These are phyloP conservation scores for Casuarina glauca DNA, from an alignment of 306 rosid species.

Conservation along the genomic window DNA sequence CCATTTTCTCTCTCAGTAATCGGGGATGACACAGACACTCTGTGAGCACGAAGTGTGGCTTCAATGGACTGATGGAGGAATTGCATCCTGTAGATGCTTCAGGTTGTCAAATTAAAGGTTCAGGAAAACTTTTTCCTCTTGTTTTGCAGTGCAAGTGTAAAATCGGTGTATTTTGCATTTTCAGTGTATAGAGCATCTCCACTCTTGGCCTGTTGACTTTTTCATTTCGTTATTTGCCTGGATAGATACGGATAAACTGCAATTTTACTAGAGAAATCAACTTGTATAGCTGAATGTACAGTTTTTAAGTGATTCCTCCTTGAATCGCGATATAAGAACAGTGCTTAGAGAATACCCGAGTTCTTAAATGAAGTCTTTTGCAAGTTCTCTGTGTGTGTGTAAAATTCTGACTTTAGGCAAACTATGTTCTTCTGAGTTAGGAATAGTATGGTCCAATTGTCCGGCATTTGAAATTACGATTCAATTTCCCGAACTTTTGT, in stretches of 20 bases:
- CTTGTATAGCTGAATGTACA: conserved; percentile 27
- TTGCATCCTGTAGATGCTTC: background rate
- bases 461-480: too few species aligned
- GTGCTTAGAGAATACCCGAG: too few species aligned
- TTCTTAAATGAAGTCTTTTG: too few species aligned
- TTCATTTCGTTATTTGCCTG: background rate
- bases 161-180: background rate
- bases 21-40: conserved; percentile 42
- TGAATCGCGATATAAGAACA: too few species aligned
- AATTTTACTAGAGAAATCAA: conserved; percentile 6
- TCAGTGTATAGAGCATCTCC: background rate
- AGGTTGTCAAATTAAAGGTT: background rate
- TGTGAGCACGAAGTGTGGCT: conserved; percentile 26
- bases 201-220: background rate
- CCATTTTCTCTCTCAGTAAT: conserved; percentile 53
- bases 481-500: too few species aligned
- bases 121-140: background rate
- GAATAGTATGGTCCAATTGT: too few species aligned
- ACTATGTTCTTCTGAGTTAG: too few species aligned
- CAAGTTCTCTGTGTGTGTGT: too few species aligned
- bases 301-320: background rate
- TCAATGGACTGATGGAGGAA: conserved; percentile 1
- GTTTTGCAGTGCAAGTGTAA: conserved; percentile 13
- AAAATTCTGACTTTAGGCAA: too few species aligned
- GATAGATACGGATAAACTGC: background rate